A percentile compares a stretch with the other conserved stretches of the same genome.
Conservation (phyloP, 306 rosid genomes). For the Pterocarpus macrocarpus region DNA sequence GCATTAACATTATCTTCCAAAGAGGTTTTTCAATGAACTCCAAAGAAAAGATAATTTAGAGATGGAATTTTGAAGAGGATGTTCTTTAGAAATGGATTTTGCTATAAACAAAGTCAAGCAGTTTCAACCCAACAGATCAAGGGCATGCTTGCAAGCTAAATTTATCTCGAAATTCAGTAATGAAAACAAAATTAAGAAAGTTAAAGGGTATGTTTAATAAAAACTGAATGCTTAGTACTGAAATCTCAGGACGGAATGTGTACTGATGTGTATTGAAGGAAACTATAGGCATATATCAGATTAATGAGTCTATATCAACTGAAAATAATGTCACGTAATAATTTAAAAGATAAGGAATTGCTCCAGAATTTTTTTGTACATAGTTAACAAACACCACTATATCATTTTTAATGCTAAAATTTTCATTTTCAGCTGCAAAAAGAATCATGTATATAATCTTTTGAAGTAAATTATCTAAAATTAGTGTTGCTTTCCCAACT, state of each 20-base stretch:
- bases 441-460: conserved; percentile 14
- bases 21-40: conserved; percentile 17
- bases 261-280: neutral
- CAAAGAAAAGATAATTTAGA: conserved; percentile 15
- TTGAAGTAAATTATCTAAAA: conserved; percentile 21
- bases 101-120: conserved; percentile 30
- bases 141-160: conserved; percentile 30
- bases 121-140: conserved; percentile 27
- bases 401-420: neutral
- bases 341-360: conserved; percentile 21
- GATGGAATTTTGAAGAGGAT: neutral
- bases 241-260: too few species aligned
- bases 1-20: conserved; percentile 19
- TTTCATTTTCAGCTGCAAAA: conserved; percentile 25
- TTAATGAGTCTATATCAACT: conserved; percentile 17
- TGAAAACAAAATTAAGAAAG: conserved; percentile 26
- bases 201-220: neutral
- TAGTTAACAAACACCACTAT: conserved; percentile 11
- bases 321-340: conserved; percentile 8
- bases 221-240: neutral
- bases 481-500: conserved; percentile 27
- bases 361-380: conserved; percentile 1
- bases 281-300: neutral
- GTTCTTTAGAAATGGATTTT: conserved; percentile 35
- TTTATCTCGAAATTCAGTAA: conserved; percentile 40